Evolutionary conservation across 306 rosid species (phyloP), one percentile per base, ranked within the genome.

Genomic region (Pachyrhizus erosus): DNA sequence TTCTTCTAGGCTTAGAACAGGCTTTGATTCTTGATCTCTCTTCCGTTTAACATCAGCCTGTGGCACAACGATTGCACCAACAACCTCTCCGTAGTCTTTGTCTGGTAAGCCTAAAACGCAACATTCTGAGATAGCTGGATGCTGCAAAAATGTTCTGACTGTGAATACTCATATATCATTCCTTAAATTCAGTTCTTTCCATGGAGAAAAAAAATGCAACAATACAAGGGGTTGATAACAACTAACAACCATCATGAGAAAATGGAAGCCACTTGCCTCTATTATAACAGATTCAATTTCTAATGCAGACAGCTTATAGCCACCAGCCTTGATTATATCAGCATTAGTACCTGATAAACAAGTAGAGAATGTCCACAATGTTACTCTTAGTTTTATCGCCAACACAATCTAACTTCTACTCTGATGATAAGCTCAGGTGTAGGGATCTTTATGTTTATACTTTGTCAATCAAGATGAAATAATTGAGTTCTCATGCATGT

Each of bases 261-360:
- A 74, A 61, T n/a, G 20, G 68, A 33, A 73, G 72, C 65, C 48
- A 82, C 83, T 84, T 84, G 86, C 99, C 98, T 93, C 88, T 80
- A 91, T 51, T 46, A 96, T 83, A 67, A 90, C 88, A n/a, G 98
- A 96, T 86, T 96, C 99, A 18, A 93, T 96, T 87, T 96, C 98
- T 84, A 96, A 84, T 11, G 97, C 98, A 52, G 98, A 96, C 77
- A 93, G 84, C 81, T 96, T 96, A 89, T 88, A 93, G 61, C 98
- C 98, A 66, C 99, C 99, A 27, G 89, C 96, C 91, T 96, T 96
- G 93, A 96, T 92, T 65, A 96, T 91, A 89, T 92, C 98, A 3
- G 91, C 98, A 68, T 79, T 96, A 61, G 93, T 88, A 83, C 99
- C 99, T 96, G 89, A 89, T 68, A 83, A 79, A 82, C 70, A 45